These are phyloP conservation scores for Lactarius indigo DNA, from an alignment of 768 basidiomycete species.

Conservation along the genomic window DNA sequence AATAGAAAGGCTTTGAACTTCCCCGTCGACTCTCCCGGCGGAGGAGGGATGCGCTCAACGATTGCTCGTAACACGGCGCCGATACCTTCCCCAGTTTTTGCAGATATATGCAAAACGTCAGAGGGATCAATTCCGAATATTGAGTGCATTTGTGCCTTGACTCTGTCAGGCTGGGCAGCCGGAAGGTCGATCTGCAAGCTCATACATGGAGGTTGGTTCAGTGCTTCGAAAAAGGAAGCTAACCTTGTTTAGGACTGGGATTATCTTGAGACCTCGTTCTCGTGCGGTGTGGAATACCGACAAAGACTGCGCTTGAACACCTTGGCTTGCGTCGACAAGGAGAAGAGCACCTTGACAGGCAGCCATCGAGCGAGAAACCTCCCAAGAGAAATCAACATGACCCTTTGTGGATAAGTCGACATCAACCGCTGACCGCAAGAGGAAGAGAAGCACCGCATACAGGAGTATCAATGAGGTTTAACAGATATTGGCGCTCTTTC, in stretches of 20 bases:
- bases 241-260: constrained; percentile 93
- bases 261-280: constrained; percentile 76
- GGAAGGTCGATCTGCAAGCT: constrained; percentile 82
- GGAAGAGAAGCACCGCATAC: constrained; percentile 38
- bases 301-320: constrained; percentile 95
- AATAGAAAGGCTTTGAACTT: constrained; percentile 86
- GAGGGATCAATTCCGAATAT: constrained; percentile 77
- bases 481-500: constrained; percentile 56
- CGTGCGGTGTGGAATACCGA: constrained; percentile 89
- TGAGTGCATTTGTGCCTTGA: constrained; percentile 75
- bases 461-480: constrained; percentile 97
- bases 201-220: constrained; percentile 1
- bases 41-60: constrained; percentile 81
- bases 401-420: constrained; percentile 45
- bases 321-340: constrained; percentile 95
- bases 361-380: constrained; percentile 87
- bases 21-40: constrained; percentile 46
- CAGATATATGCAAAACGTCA: constrained; percentile 78
- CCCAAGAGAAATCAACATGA: constrained; percentile 98
- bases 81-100: constrained; percentile 89
- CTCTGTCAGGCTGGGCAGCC: constrained; percentile 77
- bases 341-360: constrained; percentile 88
- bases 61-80: constrained; percentile 75
- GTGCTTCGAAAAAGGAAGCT: neutral
- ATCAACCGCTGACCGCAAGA: neutral